These are phyloP conservation scores for Monosporozyma aerobia DNA, from an alignment of 805 yeast species.

Conservation along the genomic window DNA sequence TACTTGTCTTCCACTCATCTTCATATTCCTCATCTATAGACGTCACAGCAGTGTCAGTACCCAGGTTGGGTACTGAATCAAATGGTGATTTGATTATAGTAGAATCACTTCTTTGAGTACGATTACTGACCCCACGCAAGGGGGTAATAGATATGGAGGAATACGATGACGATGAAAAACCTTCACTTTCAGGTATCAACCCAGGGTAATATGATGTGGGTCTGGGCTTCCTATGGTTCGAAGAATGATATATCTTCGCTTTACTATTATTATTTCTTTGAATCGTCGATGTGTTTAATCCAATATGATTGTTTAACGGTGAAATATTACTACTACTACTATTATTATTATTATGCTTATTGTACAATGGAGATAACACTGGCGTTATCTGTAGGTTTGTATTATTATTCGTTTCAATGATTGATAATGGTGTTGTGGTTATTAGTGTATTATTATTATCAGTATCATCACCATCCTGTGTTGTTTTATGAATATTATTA, in stretches of 20 bases:
- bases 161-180: background rate
- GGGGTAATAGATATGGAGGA: conserved; percentile 1
- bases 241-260: background rate
- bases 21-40: conserved; percentile 2
- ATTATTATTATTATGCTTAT: background rate
- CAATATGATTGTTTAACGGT: background rate
- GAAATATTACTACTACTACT: background rate
- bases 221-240: conserved; percentile 56
- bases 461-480: background rate
- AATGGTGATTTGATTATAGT: conserved; percentile 9
- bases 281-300: background rate
- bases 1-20: background rate
- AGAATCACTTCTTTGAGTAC: background rate
- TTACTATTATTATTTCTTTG: background rate
- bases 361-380: background rate
- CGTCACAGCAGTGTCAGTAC: conserved; percentile 7
- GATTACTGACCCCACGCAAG: background rate
- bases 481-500: background rate
- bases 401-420: background rate
- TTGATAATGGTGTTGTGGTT: background rate
- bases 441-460: too few relatives aligned
- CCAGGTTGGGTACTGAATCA: conserved; percentile 13
- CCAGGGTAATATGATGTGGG: conserved; percentile 78
- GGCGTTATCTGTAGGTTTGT: background rate
- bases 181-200: conserved; percentile 6